phyloP scores from a whole-genome alignment of 164 flowering plant genomes.

The Annona cherimola region DNA sequence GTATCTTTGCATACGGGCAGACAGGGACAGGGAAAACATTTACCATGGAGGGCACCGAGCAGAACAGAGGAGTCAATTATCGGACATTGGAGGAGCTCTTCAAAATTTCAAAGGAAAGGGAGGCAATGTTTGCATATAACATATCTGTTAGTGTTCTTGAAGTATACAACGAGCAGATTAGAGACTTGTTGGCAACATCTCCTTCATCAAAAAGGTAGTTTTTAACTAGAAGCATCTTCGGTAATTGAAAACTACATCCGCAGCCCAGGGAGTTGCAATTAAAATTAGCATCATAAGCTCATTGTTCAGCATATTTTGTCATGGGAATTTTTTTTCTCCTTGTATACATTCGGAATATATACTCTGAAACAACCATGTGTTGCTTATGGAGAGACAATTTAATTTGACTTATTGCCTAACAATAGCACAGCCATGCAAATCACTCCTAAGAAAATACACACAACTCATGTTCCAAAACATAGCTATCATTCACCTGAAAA shows the following conservation, averaged over 20 bases:
- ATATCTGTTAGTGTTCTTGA: constrained; percentile 90
- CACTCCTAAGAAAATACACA: no score
- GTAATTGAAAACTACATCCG: background rate
- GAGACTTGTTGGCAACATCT: constrained; percentile 68
- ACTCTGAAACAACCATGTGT: no score
- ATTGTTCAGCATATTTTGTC: no score
- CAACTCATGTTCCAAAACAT: no score
- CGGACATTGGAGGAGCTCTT: constrained; percentile 76
- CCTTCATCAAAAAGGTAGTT: constrained; percentile 63
- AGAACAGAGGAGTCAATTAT: constrained; percentile 79
- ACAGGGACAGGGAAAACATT: constrained; percentile 95
- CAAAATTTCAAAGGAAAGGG: constrained; percentile 49
- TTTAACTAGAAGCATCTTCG: background rate
- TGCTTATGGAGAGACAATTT: no score
- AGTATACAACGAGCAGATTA: constrained; percentile 87
- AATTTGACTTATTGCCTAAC: no score
- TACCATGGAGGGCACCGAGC: constrained; percentile 86
- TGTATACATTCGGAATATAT: no score
- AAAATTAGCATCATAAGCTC: no score
- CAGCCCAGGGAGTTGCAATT: background rate
- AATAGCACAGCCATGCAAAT: no score
- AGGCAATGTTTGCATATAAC: constrained; percentile 44
- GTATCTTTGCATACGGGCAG: constrained; percentile 94
- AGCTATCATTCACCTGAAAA: no score
- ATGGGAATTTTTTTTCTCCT: no score